These are phyloP conservation scores for Discostella stelligera DNA, from an alignment of 352 stramenopile genomes.

Conservation along the genomic window DNA sequence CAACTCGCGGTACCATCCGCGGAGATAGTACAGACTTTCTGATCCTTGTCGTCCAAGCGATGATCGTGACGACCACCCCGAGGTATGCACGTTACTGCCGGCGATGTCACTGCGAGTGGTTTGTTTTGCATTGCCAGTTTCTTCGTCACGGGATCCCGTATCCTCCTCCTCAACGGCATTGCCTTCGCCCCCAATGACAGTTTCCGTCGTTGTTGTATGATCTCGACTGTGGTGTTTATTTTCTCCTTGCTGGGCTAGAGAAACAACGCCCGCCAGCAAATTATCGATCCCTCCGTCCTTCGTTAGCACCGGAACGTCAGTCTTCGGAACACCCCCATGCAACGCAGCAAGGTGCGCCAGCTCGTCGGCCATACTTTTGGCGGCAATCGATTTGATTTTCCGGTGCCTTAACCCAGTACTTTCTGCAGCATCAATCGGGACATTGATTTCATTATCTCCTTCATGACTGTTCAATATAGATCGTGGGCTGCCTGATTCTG, in stretches of 20 bases:
- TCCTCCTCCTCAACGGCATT: conserved; percentile 13
- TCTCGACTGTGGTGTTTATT: conserved; percentile 5
- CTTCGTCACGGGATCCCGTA: conserved; percentile 38
- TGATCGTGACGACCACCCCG: not conserved
- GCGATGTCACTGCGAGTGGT: not conserved
- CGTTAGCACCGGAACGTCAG: conserved; percentile 4
- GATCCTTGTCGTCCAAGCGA: conserved; percentile 1
- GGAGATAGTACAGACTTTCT: conserved; percentile 26
- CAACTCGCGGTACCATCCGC: conserved; percentile 45
- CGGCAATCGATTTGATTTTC: conserved; percentile 23
- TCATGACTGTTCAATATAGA: not conserved
- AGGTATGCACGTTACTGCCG: not conserved
- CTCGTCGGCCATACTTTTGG: conserved; percentile 50
- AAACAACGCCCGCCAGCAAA: conserved; percentile 33
- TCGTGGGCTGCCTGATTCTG: conserved; percentile 5
- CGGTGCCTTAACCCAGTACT: conserved; percentile 34
- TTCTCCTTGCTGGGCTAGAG: conserved; percentile 24
- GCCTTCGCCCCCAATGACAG: not conserved
- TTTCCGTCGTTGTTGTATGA: not conserved
- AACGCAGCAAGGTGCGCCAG: conserved; percentile 32
- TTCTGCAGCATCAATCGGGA: conserved; percentile 6
- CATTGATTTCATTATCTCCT: not conserved
- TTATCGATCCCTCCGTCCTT: conserved; percentile 40
- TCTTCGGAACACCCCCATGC: conserved; percentile 8
- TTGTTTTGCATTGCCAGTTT: conserved; percentile 28